Percentiles rank a stretch among this genome's conserved stretches.
phyloP scores from a whole-genome alignment of 805 yeast species.

The Kluyveromyces starmeri region DNA sequence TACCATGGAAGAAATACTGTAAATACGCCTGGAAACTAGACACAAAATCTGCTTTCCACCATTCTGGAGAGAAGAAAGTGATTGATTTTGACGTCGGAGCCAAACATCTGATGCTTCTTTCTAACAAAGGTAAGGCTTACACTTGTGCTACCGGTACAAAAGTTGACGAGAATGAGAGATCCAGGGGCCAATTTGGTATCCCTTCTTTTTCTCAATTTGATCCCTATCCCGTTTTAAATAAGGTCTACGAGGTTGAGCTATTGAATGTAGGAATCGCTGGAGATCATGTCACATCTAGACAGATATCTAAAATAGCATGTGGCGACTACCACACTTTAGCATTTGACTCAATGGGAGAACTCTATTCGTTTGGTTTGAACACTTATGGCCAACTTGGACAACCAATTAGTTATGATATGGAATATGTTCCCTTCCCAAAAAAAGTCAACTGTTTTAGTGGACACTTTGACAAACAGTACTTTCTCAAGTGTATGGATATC shows the following conservation, averaged over 20 bases:
- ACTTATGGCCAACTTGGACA: conserved; percentile 77
- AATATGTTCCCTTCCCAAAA: conserved; percentile 62
- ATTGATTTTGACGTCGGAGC: conserved; percentile 49
- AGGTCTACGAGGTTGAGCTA: conserved; percentile 38
- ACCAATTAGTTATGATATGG: conserved; percentile 56
- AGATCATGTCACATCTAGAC: conserved; percentile 29
- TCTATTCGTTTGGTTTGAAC: conserved; percentile 86
- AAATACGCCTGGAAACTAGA: conserved; percentile 17
- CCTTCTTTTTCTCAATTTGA: conserved; percentile 64
- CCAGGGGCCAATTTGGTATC: conserved; percentile 78
- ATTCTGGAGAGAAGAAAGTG: conserved; percentile 42
- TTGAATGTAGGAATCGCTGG: conserved; percentile 17
- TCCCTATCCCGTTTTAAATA: conserved; percentile 39
- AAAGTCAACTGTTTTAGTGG: conserved; percentile 35
- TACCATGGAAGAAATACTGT: conserved; percentile 20
- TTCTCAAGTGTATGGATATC: conserved; percentile 43
- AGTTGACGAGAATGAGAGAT: conserved; percentile 28
- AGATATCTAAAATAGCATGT: conserved; percentile 52
- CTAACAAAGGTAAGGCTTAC: conserved; percentile 52
- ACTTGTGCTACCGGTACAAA: conserved; percentile 50
- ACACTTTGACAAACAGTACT: conserved; percentile 34
- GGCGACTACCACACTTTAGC: conserved; percentile 71
- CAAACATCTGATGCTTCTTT: conserved; percentile 57
- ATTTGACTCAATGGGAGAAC: conserved; percentile 51
- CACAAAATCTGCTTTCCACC: conserved; percentile 15